These are phyloP conservation scores for Serendipita indica DNA, from an alignment of 768 basidiomycete species.

Conservation along the genomic window DNA sequence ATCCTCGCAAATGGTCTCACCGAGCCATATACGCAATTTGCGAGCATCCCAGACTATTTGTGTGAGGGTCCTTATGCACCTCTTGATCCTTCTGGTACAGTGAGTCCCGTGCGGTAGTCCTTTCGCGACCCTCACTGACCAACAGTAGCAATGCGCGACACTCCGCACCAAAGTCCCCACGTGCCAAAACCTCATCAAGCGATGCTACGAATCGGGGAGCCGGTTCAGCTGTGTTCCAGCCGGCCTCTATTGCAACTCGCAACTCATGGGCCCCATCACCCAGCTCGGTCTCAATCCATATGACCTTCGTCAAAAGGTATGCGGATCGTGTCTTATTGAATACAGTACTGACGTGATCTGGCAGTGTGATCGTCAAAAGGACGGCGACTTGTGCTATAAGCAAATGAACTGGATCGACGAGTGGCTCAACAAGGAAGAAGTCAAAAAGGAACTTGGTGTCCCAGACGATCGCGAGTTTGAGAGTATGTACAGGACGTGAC, in stretches of 20 bases:
- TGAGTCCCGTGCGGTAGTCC: too few relatives aligned
- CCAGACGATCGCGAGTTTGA: constrained; percentile 42
- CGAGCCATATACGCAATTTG: constrained; percentile 70
- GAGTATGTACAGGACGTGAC: not conserved
- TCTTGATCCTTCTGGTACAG: not conserved
- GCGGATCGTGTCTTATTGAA: not conserved
- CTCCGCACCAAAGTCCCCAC: constrained; percentile 51
- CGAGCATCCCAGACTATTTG: constrained; percentile 60
- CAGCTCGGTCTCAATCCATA: constrained; percentile 76
- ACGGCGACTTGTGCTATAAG: constrained; percentile 38
- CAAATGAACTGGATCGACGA: constrained; percentile 79
- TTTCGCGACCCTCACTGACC: too few relatives aligned
- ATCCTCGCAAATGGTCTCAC: constrained; percentile 82
- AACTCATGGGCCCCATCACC: constrained; percentile 55
- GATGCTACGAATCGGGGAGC: constrained; percentile 49
- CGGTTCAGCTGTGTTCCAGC: constrained; percentile 57
- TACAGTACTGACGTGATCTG: constrained; percentile 5
- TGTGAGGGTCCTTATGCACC: constrained; percentile 34
- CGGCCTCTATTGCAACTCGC: constrained; percentile 60
- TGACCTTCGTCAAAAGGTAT: constrained; percentile 44
- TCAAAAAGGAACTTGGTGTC: constrained; percentile 71
- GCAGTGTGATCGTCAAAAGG: constrained; percentile 16
- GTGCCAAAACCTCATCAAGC: constrained; percentile 57
- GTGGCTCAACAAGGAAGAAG: constrained; percentile 65
- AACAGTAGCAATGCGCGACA: constrained; percentile 39